Conservation (phyloP, 306 rosid species). For the Acacia acuminata region DNA sequence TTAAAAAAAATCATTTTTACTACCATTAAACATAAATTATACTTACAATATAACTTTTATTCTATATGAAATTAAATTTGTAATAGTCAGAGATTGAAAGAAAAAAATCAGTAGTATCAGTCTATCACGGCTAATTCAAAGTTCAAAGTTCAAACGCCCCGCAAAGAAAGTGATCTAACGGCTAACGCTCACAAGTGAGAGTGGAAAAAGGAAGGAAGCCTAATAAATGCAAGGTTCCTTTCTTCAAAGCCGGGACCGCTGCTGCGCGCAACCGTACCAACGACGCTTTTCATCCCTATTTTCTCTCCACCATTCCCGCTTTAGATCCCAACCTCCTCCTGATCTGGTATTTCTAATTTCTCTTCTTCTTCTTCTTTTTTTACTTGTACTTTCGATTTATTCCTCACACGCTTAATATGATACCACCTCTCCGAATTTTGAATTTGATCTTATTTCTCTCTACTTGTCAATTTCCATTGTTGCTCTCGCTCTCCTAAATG, state of each 20-base stretch:
- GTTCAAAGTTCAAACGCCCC: no score
- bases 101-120: no score
- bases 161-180: neutral
- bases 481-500: conserved; percentile 8
- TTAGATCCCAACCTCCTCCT: conserved; percentile 46
- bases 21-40: no score
- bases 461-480: conserved; percentile 1
- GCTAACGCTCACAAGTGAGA: neutral
- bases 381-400: neutral
- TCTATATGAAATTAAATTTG: no score
- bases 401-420: neutral
- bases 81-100: no score
- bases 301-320: conserved; percentile 27
- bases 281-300: conserved; percentile 33
- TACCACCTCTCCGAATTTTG: neutral
- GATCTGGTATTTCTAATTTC: conserved; percentile 36
- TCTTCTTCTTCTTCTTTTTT: neutral
- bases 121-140: no score
- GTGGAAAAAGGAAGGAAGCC: neutral
- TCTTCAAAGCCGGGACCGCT: conserved; percentile 38
- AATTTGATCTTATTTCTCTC: neutral
- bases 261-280: conserved; percentile 50
- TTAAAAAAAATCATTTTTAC: no score
- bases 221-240: neutral
- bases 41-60: no score